Evolutionary conservation across 768 basidiomycete genomes (phyloP), one percentile per base, ranked within the genome.

Genomic region (Mycena pura): DNA sequence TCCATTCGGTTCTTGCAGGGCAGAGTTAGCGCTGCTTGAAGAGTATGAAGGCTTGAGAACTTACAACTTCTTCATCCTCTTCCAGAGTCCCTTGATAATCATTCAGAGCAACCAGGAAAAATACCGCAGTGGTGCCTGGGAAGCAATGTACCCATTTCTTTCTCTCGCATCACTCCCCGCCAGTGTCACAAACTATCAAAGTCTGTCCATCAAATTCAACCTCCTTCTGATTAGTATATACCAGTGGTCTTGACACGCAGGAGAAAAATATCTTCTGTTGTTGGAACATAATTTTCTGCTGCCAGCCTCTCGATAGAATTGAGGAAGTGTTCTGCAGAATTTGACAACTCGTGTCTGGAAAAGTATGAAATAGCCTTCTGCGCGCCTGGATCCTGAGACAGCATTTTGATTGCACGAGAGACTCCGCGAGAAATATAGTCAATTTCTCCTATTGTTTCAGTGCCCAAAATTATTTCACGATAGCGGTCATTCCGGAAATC

Each of bases 261-360:
- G 44, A 7, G 44, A 46, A 46, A 28, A 28, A 46, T 46, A 46
- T 46, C 44, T 46, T 46, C 44, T n/a, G 44, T 46, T 46, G 44
- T 46, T 46, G 44, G 44, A 46, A 46, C 27, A 46, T 46, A 46
- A 29, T 29, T 29, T 46, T 46, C 27, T 46, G 44, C 44, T 29
- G 9, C 44, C 44, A 46, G 44, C 44, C 44, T 28, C 44, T 46
- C 44, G 44, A 46, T 46, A 17, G 44, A 46, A 46, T 46, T 13
- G 44, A 46, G 29, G 44, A 46, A 31, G 46, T 48, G 34, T 48
- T 48, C 46, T 48, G 46, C 46, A 48, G 46, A 48, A 48, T 48
- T 31, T 31, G 31, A 44, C 27, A 44, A 25, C 43, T 44, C 5
- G 24, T 25, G 27, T 44, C 27, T 17, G 28, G 44, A 46, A 29